These are phyloP conservation scores for Litsea cubeba DNA, from an alignment of 164 flowering plant genomes.

Conservation along the genomic window DNA sequence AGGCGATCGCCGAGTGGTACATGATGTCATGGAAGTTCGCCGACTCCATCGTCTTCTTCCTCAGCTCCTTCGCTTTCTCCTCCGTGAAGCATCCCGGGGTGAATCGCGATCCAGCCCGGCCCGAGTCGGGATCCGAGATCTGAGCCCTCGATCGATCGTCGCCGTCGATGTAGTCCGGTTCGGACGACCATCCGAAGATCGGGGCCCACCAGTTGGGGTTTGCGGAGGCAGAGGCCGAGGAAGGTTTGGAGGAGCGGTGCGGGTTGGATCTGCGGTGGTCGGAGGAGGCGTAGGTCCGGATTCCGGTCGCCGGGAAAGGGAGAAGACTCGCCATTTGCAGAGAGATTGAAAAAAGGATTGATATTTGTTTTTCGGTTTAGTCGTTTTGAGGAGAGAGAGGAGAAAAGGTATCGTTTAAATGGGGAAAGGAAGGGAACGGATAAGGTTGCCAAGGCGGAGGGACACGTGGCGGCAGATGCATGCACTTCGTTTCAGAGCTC, in stretches of 20 bases:
- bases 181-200: conserved; percentile 62
- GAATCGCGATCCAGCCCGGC: conserved; percentile 15
- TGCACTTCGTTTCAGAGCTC: neutral
- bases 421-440: neutral
- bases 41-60: conserved; percentile 51
- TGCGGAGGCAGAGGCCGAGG: conserved; percentile 26
- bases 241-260: conserved; percentile 15
- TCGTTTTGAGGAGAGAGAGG: neutral
- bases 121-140: conserved; percentile 9
- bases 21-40: conserved; percentile 64
- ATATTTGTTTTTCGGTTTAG: neutral
- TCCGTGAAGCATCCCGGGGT: conserved; percentile 64
- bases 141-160: neutral
- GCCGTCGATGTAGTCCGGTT: conserved; percentile 64
- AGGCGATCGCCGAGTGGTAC: conserved; percentile 91
- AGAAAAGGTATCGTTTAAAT: neutral
- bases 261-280: conserved; percentile 20
- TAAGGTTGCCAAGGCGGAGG: conserved; percentile 3
- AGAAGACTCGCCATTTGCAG: conserved; percentile 35
- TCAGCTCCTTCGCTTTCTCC: conserved; percentile 73
- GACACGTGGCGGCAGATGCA: conserved; percentile 14
- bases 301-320: conserved; percentile 20
- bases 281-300: conserved; percentile 27
- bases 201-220: conserved; percentile 60
- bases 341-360: neutral